Evolutionary conservation across 1,139 yeast genomes (phyloP), one percentile per base, ranked within the genome.

Genomic region (Lodderomyces margitis): DNA sequence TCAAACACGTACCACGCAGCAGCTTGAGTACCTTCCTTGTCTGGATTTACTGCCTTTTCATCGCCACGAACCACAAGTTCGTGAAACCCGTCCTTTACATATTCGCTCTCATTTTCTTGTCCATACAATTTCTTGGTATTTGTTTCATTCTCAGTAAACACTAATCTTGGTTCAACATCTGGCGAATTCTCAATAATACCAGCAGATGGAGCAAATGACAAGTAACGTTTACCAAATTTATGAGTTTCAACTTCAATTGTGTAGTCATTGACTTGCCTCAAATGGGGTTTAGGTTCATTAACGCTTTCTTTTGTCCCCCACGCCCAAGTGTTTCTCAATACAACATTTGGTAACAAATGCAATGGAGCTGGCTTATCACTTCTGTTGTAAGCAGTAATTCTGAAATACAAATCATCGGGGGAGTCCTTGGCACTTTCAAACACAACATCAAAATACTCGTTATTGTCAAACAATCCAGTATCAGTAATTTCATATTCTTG

Each of bases 361-460:
- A 91, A 68, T 2, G 96, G 96, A 20, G 96, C 96, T 2, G 94
- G 76, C 44, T 85, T 81, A 41, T 79, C 79, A 31, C 95, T 83
- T 52, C 97, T 74, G 59, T 91, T 91, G 60, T 87, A 87, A 32
- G 96, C 96, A 5, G 97, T 91, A 51, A 91, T 76, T 57, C 96
- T 74, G 66, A 91, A 89, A 58, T 78, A 74, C 51, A 88, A 65
- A 54, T 87, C 95, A 51, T 87, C 87, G 2, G 87, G 86, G 55
- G 88, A 89, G 21, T 83, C 83, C 59, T 91, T 91, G 37, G 96
- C 97, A 83, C 86, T 80, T 64, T 91, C 98, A 56, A 87, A 86
- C 36, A 85, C 87, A 43, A 91, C 83, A 61, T 91, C 98, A 63
- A 88, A 91, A 63, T 91, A 91, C 41, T 87, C 81, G 60, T 84